Conservation (phyloP, 2,329 filamentous ascomycete genomes). For the Cordyceps cateniannulata region DNA sequence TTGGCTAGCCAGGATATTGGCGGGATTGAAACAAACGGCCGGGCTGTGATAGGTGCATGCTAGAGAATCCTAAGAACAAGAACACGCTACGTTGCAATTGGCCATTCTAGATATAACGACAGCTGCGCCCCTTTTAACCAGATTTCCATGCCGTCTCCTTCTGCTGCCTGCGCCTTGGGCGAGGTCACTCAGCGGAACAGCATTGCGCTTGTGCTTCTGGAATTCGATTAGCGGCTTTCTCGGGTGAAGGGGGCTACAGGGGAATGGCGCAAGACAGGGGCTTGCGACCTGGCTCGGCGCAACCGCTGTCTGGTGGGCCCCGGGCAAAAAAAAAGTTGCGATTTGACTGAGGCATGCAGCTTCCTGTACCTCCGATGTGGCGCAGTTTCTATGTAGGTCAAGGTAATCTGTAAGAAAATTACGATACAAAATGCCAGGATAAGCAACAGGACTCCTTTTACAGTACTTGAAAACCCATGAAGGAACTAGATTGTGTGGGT, state of each 20-base stretch:
- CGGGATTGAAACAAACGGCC: constrained; percentile 5
- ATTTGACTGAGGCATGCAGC: neutral
- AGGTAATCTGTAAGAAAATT: neutral
- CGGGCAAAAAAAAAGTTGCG: neutral
- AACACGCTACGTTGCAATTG: constrained; percentile 5
- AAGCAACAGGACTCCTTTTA: neutral
- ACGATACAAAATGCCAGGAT: neutral
- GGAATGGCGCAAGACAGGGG: constrained; percentile 7
- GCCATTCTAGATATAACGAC: neutral
- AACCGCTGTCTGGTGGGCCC: constrained; percentile 8
- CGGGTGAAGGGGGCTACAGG: constrained; percentile 7
- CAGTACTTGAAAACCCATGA: neutral
- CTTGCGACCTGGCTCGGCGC: neutral
- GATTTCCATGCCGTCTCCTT: neutral
- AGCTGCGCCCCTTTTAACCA: neutral
- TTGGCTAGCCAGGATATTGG: constrained; percentile 3
- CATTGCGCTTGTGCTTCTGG: neutral
- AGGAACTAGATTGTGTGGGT: neutral
- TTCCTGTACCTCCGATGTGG: constrained; percentile 11
- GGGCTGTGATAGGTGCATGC: neutral
- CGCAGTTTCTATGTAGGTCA: neutral
- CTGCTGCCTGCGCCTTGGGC: neutral
- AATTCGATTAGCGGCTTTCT: neutral
- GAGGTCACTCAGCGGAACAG: neutral
- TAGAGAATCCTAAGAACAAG: neutral